Evolutionary conservation across 2,329 filamentous ascomycete genomes (phyloP).

Genomic region (Ophiostoma sp.): DNA sequence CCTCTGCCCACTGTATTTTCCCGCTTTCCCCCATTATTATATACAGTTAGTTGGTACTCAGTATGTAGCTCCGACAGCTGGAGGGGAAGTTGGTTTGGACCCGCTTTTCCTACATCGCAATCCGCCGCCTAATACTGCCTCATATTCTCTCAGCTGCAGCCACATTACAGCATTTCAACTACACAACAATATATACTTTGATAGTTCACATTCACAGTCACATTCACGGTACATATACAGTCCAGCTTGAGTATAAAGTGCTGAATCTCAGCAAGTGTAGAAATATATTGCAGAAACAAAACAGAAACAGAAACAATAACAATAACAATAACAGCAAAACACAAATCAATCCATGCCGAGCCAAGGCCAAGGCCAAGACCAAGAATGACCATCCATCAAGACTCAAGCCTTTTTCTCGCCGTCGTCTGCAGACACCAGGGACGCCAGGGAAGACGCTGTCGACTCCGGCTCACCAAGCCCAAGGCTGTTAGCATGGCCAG

Average conservation of each 20-base stretch:
- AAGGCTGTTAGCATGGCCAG: neutral
- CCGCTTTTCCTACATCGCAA: conserved; percentile 9
- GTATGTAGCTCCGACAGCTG: neutral
- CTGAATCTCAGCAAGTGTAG: neutral
- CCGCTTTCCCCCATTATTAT: neutral
- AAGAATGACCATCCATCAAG: neutral
- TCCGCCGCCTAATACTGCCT: conserved; percentile 7
- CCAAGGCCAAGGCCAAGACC: neutral
- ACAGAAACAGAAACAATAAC: conserved; percentile 4
- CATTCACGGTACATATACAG: neutral
- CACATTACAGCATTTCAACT: neutral
- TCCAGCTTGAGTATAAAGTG: neutral
- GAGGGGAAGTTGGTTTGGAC: neutral
- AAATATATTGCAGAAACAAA: neutral
- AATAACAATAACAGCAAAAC: neutral
- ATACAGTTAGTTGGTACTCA: too few relatives aligned
- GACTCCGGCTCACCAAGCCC: conserved; percentile 25
- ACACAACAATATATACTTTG: neutral
- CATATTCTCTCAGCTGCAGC: conserved; percentile 2
- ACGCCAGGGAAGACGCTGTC: conserved; percentile 22
- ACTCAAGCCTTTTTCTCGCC: conserved; percentile 19
- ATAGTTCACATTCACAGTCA: neutral
- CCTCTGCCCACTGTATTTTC: conserved; percentile 1
- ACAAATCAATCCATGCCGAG: neutral
- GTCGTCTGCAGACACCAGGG: conserved; percentile 19